Percentiles rank a stretch among this genome's conserved stretches.
Evolutionary conservation across 129 eudicot species (phyloP).

Genomic region (Flaveria sonorensis): DNA sequence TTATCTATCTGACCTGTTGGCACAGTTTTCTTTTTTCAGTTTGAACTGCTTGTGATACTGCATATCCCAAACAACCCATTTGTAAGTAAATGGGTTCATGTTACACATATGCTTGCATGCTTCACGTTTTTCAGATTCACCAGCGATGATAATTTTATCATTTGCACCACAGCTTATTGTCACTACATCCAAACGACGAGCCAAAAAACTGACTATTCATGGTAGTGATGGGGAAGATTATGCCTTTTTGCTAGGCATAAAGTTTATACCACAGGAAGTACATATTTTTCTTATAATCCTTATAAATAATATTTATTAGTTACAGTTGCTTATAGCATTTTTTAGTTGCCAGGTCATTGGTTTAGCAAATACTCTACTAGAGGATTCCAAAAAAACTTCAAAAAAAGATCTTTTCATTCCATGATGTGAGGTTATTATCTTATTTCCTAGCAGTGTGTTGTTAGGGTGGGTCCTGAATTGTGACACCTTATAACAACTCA

Average conservation of each 20-base stretch:
- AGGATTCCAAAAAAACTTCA: slow-evolving; percentile 75
- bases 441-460: slow-evolving; percentile 88
- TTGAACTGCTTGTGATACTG: too few relatives aligned
- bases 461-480: slow-evolving; percentile 95
- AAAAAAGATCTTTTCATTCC: slow-evolving; percentile 85
- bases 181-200: slow-evolving; percentile 91
- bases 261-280: slow-evolving; percentile 93
- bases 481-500: slow-evolving; percentile 92
- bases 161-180: slow-evolving; percentile 92
- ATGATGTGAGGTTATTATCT: slow-evolving; percentile 83
- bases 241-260: slow-evolving; percentile 55
- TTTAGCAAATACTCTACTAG: slow-evolving; percentile 84
- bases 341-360: slow-evolving; percentile 73
- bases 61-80: too few relatives aligned
- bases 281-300: slow-evolving; percentile 62
- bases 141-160: too few relatives aligned
- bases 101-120: slow-evolving; percentile 64
- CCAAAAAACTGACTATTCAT: slow-evolving; percentile 84
- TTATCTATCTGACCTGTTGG: too few relatives aligned
- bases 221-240: slow-evolving; percentile 91
- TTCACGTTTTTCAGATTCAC: too few relatives aligned
- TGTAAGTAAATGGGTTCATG: too few relatives aligned
- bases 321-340: slow-evolving; percentile 2
- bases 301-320: background rate
- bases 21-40: too few relatives aligned